Evolutionary conservation across 2,329 filamentous ascomycete genomes (phyloP), one percentile per base, ranked within the genome.

Genomic region (Byssochlamys sp.): DNA sequence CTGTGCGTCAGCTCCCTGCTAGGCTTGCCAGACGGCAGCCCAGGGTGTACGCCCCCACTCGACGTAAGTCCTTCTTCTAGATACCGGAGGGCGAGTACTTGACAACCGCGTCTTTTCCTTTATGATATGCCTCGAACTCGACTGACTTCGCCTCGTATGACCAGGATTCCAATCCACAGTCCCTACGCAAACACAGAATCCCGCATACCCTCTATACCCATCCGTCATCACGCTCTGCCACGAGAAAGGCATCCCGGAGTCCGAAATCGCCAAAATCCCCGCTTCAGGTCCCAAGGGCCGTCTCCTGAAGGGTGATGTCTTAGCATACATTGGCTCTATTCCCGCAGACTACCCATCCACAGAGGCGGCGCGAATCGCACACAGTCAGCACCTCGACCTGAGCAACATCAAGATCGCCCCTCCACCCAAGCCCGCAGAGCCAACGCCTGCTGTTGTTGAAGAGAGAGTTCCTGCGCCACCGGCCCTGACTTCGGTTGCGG

Each of bases 271-370:
- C 74, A 87, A 89, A 72, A 96, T 97, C 72, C 88, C 85, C 55
- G 88, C 91, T 4, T 92, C 89, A 24, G 94, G 94, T 26, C 94
- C 94, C 29, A 86, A 86, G 67, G 91, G 91, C 58, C 86, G 94
- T 60, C 80, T 99, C 56, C 81, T 99, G 61, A 99, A 99, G 81
- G 94, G 94, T 57, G 94, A 99, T 70, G 87, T 99, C 5, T 84
- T 99, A 56, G 91, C 91, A 53, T 94, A 92, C 73, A 75, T 97
- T 14, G 94, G 94, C 61, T 79, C 81, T 65, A 90, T 96, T 67
- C 79, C 86, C 59, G 78, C 85, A 61, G 80, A 85, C 59, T 88
- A 89, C 64, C 88, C 92, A 1, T 81, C 83, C 25, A 79, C 84
- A 60, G 81, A 91, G 65, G 88, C 89, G 57, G 78, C 82, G 58